Evolutionary conservation across 2,329 filamentous ascomycete species (phyloP), one percentile per base, ranked within the genome.

Genomic region (Neonectria neomacrospora): DNA sequence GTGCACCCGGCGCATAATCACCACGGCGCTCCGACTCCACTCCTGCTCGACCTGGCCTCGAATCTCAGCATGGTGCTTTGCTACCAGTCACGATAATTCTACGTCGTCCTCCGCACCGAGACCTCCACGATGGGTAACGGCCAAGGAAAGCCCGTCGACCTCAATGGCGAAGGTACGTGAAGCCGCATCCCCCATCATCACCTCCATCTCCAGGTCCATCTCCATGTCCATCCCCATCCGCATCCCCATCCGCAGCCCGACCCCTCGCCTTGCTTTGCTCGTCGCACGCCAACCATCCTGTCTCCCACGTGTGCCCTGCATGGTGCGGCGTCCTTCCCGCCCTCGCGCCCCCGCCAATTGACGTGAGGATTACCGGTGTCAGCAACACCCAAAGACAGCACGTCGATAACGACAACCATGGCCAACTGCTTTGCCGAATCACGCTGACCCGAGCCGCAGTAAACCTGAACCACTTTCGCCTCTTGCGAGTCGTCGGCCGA

Each of bases 391-490:
- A 54, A 22, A 42, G 54, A 30, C 54, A 42, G 47, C 42, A 34
- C 48, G 39, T 39, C 54, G 42, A 30, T 14, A 23, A 26, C n/a
- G 10, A 47, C n/a, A 16, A 56, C 12, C 12, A 23, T 28, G 9
- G 34, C 34, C 11, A 5, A 14, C 45, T 9, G 57, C 41, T 34
- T 34, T 47, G n/a, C 28, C 16, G 34, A 8, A 51, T 44, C 22
- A 53, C 23, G 50, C 56, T 68, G 34, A 71, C 63, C 41, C 22
- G 52, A 51, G 41, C 23, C 34, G 32, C 73, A 97, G 96, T 97
- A 73, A 98, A 95, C 79, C 90, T 99, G 73, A 97, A 97, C 76
- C 96, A 99, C 81, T 99, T 99, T 80, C 92, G 95, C 70, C 86
- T 99, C 59, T 83, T 98, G 69, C 91, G 96, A 76, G 96, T 99